These are phyloP conservation scores for Barnettozyma sucrosica DNA, from an alignment of 805 yeast species.

Conservation along the genomic window DNA sequence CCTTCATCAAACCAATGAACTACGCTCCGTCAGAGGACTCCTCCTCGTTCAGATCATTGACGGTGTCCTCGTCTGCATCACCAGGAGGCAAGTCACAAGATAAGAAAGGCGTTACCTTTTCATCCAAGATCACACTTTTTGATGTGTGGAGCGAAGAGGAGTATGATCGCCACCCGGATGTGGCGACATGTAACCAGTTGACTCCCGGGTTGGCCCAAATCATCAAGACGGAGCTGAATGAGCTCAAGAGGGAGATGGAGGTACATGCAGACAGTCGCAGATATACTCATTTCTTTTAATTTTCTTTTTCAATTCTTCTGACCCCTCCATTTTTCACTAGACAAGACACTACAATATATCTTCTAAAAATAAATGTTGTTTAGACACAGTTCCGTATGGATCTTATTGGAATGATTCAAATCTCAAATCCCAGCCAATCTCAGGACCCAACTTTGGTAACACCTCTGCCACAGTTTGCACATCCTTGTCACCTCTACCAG, in stretches of 20 bases:
- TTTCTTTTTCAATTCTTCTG: not conserved
- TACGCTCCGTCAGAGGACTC: slow-evolving; percentile 24
- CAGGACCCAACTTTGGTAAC: slow-evolving; percentile 82
- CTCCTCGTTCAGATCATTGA: slow-evolving; percentile 22
- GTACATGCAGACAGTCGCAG: slow-evolving; percentile 74
- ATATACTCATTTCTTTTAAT: slow-evolving; percentile 74
- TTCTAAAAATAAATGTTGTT: not conserved
- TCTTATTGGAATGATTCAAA: slow-evolving; percentile 43
- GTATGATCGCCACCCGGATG: slow-evolving; percentile 89
- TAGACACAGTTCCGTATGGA: not conserved
- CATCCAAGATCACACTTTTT: slow-evolving; percentile 75
- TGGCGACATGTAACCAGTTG: slow-evolving; percentile 86
- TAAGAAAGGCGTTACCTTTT: slow-evolving; percentile 47
- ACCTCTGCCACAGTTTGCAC: slow-evolving; percentile 96
- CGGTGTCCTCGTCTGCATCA: not conserved
- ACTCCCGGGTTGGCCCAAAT: slow-evolving; percentile 83
- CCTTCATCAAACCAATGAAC: slow-evolving; percentile 36
- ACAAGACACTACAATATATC: not conserved
- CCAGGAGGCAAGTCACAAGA: not conserved
- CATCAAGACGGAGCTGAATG: slow-evolving; percentile 81
- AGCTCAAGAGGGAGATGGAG: slow-evolving; percentile 72
- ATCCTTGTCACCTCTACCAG: slow-evolving; percentile 99
- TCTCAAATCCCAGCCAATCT: slow-evolving; percentile 94
- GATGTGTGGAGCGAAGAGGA: slow-evolving; percentile 80
- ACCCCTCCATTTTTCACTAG: not conserved